Percentiles rank a stretch among this genome's conserved stretches.
These are phyloP conservation scores for Lathyrus aphaca DNA, from an alignment of 306 rosid species.

Conservation along the genomic window DNA sequence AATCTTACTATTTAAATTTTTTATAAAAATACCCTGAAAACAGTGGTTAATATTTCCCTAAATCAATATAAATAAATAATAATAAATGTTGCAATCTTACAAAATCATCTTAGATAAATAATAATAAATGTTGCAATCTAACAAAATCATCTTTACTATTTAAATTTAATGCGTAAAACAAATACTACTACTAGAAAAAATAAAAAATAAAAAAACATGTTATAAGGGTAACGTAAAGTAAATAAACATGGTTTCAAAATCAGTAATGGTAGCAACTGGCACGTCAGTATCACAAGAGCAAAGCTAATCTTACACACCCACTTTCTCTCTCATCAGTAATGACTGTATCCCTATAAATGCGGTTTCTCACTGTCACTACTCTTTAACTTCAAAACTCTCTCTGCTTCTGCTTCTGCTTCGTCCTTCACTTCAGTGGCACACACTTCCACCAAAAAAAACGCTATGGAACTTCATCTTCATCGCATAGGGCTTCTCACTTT, in stretches of 20 bases:
- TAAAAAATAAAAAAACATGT: neutral
- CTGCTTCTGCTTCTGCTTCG: neutral
- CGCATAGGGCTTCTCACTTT: conserved; percentile 40
- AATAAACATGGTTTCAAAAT: neutral
- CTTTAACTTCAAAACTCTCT: neutral
- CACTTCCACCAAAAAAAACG: too few species aligned
- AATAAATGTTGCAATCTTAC: too few species aligned
- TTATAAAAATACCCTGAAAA: too few species aligned
- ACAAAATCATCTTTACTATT: too few species aligned
- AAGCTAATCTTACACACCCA: too few species aligned
- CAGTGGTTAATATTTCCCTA: too few species aligned
- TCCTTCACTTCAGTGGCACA: neutral
- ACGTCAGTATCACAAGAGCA: neutral
- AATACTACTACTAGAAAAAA: too few species aligned
- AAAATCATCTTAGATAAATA: too few species aligned
- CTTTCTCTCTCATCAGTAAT: neutral
- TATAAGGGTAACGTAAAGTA: neutral
- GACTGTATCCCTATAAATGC: conserved; percentile 46
- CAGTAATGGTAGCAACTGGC: neutral
- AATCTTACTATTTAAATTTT: too few species aligned
- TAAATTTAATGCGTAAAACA: too few species aligned
- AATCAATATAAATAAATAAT: too few species aligned
- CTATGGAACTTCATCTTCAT: conserved; percentile 52
- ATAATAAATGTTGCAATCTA: too few species aligned
- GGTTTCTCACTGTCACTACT: neutral